Evolutionary conservation across 352 stramenopile genomes (phyloP), one percentile per base, ranked within the genome.

Genomic region (Globisporangium cederbergense): DNA sequence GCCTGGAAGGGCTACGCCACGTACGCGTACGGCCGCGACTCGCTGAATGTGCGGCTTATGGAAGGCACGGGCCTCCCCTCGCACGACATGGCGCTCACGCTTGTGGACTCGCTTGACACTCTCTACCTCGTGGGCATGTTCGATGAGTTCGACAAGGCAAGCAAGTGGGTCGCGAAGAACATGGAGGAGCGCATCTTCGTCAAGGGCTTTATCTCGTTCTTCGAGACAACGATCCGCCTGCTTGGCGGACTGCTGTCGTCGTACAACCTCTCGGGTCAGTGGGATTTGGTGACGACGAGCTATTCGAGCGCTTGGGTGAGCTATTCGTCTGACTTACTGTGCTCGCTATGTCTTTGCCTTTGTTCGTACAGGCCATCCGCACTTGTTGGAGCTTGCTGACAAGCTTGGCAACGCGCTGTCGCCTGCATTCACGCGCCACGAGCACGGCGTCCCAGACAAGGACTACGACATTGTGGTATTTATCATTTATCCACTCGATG

Each of bases 161-260:
- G 75, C 25, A 64, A 84, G 32, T 94, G 85, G 85, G 69, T 91
- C 42, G 76, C 70, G 5, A 66, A 68, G 4, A 79, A 93, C 61
- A 81, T 93, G 73, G 75, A 90, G 49, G 52, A 76, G 11, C 76
- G 81, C 18, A 92, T 94, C 68, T 86, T 88, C 65, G 64, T 84
- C 55, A 59, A 49, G 20, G 79, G 73, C 34, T 88, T 77, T 61
- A 79, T 93, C 56, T 91, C 79, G 66, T 67, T 93, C 58, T 93
- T 93, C 63, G 85, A 93, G 65, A 92, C 83, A 42, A 92, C 85
- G 11, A 93, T 93, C 67, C 81, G 85, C 3, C 71, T 89, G 34
- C 72, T 93, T 52, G 85, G 85, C 60, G 82, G 84, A 3, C 50
- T 93, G n/a, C 60, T 93, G 20, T 89, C 85, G 20, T 73, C 85